Conservation (phyloP, 169 alveolate species). For the Miamiensis avidus region DNA sequence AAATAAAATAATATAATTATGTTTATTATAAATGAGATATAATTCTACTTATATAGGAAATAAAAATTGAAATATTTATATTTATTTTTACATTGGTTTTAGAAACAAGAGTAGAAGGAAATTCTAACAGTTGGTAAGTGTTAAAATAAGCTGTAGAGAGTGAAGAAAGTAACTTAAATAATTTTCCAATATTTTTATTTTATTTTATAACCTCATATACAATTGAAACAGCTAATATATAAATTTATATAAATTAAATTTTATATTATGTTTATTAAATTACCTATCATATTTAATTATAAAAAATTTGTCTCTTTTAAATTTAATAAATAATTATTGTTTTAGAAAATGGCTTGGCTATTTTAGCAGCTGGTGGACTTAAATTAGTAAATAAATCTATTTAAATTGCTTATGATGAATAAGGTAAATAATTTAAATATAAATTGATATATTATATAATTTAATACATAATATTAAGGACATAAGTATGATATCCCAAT, state of each 20-base stretch:
- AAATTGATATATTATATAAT: neutral
- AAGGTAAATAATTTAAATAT: slow-evolving; percentile 18
- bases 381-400: slow-evolving; percentile 39
- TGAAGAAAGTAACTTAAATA: slow-evolving; percentile 45
- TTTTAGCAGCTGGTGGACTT: slow-evolving; percentile 39
- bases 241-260: too few relatives aligned
- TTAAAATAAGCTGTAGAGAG: slow-evolving; percentile 21
- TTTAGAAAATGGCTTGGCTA: slow-evolving; percentile 22
- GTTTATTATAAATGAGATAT: too few relatives aligned
- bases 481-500: slow-evolving; percentile 47
- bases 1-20: too few relatives aligned
- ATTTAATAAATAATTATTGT: neutral
- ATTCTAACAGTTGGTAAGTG: slow-evolving; percentile 49
- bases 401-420: slow-evolving; percentile 35
- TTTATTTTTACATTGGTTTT: neutral
- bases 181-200: too few relatives aligned
- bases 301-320: neutral
- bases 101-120: slow-evolving; percentile 68
- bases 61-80: too few relatives aligned
- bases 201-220: too few relatives aligned
- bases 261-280: neutral
- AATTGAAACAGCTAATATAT: too few relatives aligned
- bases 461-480: slow-evolving; percentile 2
- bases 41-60: neutral
- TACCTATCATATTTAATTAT: neutral